Conservation (phyloP, 2,329 filamentous ascomycete genomes). For the Aspergillus calidoustus region DNA sequence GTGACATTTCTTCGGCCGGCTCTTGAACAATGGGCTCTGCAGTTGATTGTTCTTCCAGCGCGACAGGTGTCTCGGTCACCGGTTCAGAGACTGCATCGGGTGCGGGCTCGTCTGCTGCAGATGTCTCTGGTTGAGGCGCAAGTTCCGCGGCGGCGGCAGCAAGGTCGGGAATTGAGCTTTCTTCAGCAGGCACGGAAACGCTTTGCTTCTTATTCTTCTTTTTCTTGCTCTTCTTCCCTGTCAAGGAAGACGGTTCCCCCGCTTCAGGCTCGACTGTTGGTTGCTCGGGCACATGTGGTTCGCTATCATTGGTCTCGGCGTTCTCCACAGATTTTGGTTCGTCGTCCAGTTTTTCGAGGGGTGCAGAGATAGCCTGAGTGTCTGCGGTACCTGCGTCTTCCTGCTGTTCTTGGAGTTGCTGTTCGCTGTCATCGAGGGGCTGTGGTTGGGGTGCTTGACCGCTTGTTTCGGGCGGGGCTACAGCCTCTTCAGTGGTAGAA, state of each 20-base stretch:
- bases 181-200: constrained; percentile 8
- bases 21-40: not conserved
- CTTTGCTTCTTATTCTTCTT: constrained; percentile 28
- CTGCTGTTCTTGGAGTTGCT: constrained; percentile 14
- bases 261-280: constrained; percentile 19
- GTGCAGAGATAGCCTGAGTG: not conserved
- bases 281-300: constrained; percentile 26
- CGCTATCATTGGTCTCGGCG: constrained; percentile 25
- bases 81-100: not conserved
- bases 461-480: constrained; percentile 23
- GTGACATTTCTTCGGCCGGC: constrained; percentile 11
- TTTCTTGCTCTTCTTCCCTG: constrained; percentile 27
- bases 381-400: not conserved
- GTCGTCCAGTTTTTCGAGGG: constrained; percentile 3
- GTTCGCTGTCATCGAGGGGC: constrained; percentile 10
- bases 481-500: not conserved
- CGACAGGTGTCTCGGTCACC: not conserved
- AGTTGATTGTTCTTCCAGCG: constrained; percentile 9
- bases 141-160: not conserved
- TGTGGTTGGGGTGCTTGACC: constrained; percentile 15
- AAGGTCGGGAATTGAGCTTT: constrained; percentile 6
- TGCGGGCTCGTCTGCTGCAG: not conserved
- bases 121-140: not conserved
- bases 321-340: constrained; percentile 25
- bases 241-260: constrained; percentile 15